Percentiles rank a stretch among this genome's conserved stretches.
phyloP scores from a whole-genome alignment of 1,139 yeast species.

The Pichia norvegensis region DNA sequence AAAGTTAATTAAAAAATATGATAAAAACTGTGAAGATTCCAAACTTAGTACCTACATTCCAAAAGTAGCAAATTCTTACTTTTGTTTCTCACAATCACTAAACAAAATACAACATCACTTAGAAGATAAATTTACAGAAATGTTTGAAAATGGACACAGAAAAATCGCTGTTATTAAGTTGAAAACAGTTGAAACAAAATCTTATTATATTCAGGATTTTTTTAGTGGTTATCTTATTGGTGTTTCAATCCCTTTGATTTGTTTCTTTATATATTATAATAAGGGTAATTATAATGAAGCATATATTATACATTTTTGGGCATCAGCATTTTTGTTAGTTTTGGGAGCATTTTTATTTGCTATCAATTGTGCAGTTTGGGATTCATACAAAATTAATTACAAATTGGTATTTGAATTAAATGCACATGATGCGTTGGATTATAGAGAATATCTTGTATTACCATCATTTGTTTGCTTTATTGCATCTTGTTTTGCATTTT shows the following conservation, averaged over 20 bases:
- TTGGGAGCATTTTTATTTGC: slow-evolving; percentile 58
- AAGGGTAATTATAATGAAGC: slow-evolving; percentile 45
- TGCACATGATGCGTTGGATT: slow-evolving; percentile 58
- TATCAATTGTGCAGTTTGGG: slow-evolving; percentile 67
- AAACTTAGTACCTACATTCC: slow-evolving; percentile 51
- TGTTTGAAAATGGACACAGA: slow-evolving; percentile 65
- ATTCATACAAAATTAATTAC: slow-evolving; percentile 69
- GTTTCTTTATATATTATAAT: slow-evolving; percentile 38
- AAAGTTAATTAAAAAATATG: slow-evolving; percentile 83
- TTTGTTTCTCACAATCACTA: slow-evolving; percentile 56
- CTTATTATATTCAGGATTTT: slow-evolving; percentile 41
- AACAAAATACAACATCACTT: slow-evolving; percentile 55
- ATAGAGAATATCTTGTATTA: slow-evolving; percentile 53
- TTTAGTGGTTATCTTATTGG: slow-evolving; percentile 64
- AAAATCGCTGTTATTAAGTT: slow-evolving; percentile 70
- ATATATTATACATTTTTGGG: slow-evolving; percentile 80
- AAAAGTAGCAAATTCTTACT: slow-evolving; percentile 46
- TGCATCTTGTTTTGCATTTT: slow-evolving; percentile 59
- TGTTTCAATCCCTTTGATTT: slow-evolving; percentile 54
- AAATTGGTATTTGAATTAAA: slow-evolving; percentile 88
- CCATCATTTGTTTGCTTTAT: slow-evolving; percentile 54
- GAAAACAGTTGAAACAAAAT: slow-evolving; percentile 40
- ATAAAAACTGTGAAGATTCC: slow-evolving; percentile 53
- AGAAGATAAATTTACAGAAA: slow-evolving; percentile 60
- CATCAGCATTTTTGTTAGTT: slow-evolving; percentile 67